phyloP scores from a whole-genome alignment of 2,329 filamentous ascomycete species.

The Ascosphaera pollenicola region DNA sequence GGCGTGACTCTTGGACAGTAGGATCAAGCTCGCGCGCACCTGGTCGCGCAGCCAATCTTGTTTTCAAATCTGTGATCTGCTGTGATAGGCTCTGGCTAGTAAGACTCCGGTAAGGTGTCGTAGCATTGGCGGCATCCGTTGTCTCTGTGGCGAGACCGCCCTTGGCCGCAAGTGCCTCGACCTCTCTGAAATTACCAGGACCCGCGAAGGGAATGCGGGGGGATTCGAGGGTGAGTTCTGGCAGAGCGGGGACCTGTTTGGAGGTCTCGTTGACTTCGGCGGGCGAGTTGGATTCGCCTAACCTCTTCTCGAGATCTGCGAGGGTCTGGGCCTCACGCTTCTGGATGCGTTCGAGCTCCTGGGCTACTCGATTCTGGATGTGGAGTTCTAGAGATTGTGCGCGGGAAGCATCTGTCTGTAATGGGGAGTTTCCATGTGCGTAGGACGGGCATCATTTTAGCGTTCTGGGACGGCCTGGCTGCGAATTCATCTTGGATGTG shows the following conservation, averaged over 20 bases:
- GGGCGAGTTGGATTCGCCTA: conserved; percentile 17
- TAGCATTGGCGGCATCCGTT: conserved; percentile 6
- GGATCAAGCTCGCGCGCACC: conserved; percentile 43
- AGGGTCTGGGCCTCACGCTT: conserved; percentile 48
- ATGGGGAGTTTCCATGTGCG: conserved; percentile 1
- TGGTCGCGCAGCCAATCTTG: conserved; percentile 38
- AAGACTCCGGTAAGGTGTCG: conserved; percentile 10
- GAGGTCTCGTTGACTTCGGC: conserved; percentile 14
- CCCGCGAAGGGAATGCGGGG: conserved; percentile 22
- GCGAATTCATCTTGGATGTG: conserved; percentile 1
- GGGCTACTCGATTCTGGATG: conserved; percentile 66
- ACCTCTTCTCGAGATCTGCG: conserved; percentile 41
- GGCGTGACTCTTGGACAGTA: conserved; percentile 49
- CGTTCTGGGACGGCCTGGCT: conserved; percentile 1
- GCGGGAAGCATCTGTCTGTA: conserved; percentile 70
- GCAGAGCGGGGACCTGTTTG: conserved; percentile 4
- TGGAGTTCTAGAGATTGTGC: conserved; percentile 65
- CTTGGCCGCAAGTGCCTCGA: conserved; percentile 3
- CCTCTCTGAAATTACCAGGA: conserved; percentile 10
- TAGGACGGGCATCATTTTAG: neutral
- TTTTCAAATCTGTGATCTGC: conserved; percentile 33
- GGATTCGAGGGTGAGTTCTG: conserved; percentile 13
- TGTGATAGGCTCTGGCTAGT: conserved; percentile 29
- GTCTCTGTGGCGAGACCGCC: conserved; percentile 1
- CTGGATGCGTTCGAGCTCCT: conserved; percentile 63